Conservation (phyloP, 1,139 yeast species). For the Blastobotrys apis region DNA sequence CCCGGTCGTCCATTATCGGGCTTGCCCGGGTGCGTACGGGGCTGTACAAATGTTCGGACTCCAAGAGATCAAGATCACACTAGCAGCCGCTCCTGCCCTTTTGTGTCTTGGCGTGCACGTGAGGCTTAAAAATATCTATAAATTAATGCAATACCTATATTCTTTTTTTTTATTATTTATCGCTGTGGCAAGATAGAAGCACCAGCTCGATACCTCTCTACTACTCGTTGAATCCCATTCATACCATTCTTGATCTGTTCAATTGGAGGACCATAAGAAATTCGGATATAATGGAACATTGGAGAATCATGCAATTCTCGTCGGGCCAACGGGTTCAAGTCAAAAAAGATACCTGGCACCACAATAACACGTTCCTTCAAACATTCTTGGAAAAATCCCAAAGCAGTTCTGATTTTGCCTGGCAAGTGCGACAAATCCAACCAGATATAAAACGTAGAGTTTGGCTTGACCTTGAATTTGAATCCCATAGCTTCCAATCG, state of each 20-base stretch:
- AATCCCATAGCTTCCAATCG: constrained; percentile 58
- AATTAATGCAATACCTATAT: too few species aligned
- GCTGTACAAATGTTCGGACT: too few species aligned
- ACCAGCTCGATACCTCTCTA: constrained; percentile 35
- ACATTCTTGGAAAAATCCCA: constrained; percentile 67
- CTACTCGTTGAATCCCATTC: constrained; percentile 62
- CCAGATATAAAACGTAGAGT: constrained; percentile 65
- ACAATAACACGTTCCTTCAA: constrained; percentile 59
- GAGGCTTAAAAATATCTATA: too few species aligned
- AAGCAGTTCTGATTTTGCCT: constrained; percentile 55
- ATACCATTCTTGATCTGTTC: constrained; percentile 53
- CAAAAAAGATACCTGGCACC: constrained; percentile 66
- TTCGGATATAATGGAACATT: constrained; percentile 59
- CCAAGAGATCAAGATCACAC: too few species aligned
- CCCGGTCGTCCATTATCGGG: too few species aligned
- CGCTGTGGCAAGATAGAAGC: constrained; percentile 18
- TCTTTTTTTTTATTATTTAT: too few species aligned
- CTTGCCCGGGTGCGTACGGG: too few species aligned
- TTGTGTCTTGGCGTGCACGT: too few species aligned
- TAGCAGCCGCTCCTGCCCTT: too few species aligned
- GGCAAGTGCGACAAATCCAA: constrained; percentile 56
- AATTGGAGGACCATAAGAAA: constrained; percentile 63
- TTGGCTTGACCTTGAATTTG: constrained; percentile 50
- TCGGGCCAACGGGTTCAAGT: constrained; percentile 61
- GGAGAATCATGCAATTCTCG: constrained; percentile 58